Base-by-base conservation (phyloP, 345 rosid species). In the Boechera stricta region DNA sequence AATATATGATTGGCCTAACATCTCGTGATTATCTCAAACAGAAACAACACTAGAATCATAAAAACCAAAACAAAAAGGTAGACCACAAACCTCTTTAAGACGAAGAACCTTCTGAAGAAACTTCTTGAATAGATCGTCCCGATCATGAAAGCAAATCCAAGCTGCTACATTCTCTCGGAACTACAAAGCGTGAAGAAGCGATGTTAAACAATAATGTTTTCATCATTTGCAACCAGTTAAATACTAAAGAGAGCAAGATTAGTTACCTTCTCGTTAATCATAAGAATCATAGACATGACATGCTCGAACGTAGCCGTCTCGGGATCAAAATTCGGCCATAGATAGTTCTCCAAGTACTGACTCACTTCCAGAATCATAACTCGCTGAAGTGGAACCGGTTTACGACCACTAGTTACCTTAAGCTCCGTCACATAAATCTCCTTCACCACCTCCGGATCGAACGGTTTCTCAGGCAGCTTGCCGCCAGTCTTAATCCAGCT, bases 281-380 rank as follows among this genome's bases (percentile, higher is more conserved):
- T 95, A 64, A 95, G 91, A 66, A 92, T 90, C 97, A 95, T 90
- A 13, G 98, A 95, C 96, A 95, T 95, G 5, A 90, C 90, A 77
- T 95, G 99, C 90, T 95, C 98, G 63, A 88, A 92, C 5, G 93
- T 81, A 0, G 96, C 94, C 0, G 91, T 83, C 74, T 86, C 91
- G 0, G 93, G 82, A 2, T 90, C 94, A 61, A 92, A 95, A 82
- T 92, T 91, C 10, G 97, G 99, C 99, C 98, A 92, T 6, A 91
- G 82, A 77, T 88, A 92, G 51, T 95, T 95, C 90, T 92, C 98
- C 88, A 95, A 78, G 67, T 95, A 95, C 88, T 88, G 98, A 62
- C 97, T 95, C 42, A 95, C 99, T 76, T 95, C 99, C 81, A 95
- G 64, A 73, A 95, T 85, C 99, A 92, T 95, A 53, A 95, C 99